Evolutionary conservation across 352 stramenopile genomes (phyloP).

Genomic region (Thalassiosira exigua): DNA sequence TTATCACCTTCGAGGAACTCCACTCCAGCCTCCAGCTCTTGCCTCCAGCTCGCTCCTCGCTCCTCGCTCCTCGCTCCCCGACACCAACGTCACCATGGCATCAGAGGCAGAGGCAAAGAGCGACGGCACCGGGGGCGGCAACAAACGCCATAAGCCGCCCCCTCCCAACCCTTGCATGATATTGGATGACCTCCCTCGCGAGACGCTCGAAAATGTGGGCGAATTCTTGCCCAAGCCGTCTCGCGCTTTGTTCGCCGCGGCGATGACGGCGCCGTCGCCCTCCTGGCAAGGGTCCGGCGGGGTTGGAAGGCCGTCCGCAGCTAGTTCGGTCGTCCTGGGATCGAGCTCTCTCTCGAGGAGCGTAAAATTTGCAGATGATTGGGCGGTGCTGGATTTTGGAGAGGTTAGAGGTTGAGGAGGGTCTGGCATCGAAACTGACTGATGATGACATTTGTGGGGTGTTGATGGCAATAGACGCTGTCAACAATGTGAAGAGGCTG

Average conservation of each 20-base stretch:
- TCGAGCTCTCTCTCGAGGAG: neutral
- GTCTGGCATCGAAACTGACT: slow-evolving; percentile 24
- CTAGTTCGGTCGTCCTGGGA: neutral
- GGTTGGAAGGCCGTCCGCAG: neutral
- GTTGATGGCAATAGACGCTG: slow-evolving; percentile 16
- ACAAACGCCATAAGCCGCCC: neutral
- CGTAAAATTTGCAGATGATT: neutral
- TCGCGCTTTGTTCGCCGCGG: neutral
- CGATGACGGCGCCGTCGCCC: slow-evolving; percentile 4
- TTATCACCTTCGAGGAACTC: no score
- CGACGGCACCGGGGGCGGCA: neutral
- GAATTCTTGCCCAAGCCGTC: neutral
- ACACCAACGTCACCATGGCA: no score
- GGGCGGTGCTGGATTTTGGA: neutral
- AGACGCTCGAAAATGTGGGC: neutral
- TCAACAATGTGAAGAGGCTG: slow-evolving; percentile 14
- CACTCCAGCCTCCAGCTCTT: no score
- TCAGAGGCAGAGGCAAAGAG: neutral
- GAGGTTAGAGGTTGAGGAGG: neutral
- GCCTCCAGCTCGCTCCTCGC: no score
- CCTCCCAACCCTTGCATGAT: neutral
- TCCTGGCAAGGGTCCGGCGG: neutral
- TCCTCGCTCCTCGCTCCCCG: no score
- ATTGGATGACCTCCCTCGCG: neutral
- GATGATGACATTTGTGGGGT: slow-evolving; percentile 27